Conservation (phyloP, 2,329 filamentous ascomycete genomes). For the Massarina eburnea region DNA sequence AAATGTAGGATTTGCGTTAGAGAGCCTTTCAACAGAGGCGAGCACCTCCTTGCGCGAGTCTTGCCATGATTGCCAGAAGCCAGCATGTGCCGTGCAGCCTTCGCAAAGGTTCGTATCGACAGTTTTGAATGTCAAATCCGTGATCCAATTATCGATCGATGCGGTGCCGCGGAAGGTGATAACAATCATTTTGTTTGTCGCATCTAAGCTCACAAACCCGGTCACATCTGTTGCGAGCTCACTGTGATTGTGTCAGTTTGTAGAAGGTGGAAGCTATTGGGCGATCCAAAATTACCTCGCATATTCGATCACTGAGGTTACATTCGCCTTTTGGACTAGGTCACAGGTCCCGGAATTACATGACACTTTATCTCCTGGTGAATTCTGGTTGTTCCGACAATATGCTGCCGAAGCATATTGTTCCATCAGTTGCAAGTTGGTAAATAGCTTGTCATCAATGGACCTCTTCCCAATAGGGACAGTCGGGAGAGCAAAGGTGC, state of each 20-base stretch:
- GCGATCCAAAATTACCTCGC: slow-evolving; percentile 14
- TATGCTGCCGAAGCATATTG: slow-evolving; percentile 58
- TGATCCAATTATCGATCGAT: slow-evolving; percentile 63
- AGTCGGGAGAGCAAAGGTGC: slow-evolving; percentile 2
- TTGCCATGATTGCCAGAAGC: slow-evolving; percentile 62
- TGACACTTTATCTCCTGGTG: slow-evolving; percentile 43
- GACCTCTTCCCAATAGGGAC: slow-evolving; percentile 37
- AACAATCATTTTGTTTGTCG: slow-evolving; percentile 56
- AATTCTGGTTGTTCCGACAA: slow-evolving; percentile 51
- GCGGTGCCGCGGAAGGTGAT: slow-evolving; percentile 61
- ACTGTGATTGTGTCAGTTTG: slow-evolving; percentile 1
- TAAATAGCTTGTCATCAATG: slow-evolving; percentile 21
- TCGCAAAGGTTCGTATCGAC: slow-evolving; percentile 45
- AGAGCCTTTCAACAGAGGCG: slow-evolving; percentile 49
- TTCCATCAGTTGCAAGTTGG: slow-evolving; percentile 32
- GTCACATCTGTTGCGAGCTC: slow-evolving; percentile 41
- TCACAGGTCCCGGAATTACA: slow-evolving; percentile 54
- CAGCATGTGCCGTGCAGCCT: slow-evolving; percentile 59
- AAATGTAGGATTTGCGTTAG: slow-evolving; percentile 54
- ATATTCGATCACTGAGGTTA: slow-evolving; percentile 50
- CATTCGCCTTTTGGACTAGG: slow-evolving; percentile 48
- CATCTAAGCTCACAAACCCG: slow-evolving; percentile 50
- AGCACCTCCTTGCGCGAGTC: slow-evolving; percentile 53
- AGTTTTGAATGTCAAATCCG: slow-evolving; percentile 53
- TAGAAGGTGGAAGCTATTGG: background rate